Evolutionary conservation across 441 rosid genomes (phyloP), one percentile per base, ranked within the genome.

Genomic region (Arabidopsis lyrata): DNA sequence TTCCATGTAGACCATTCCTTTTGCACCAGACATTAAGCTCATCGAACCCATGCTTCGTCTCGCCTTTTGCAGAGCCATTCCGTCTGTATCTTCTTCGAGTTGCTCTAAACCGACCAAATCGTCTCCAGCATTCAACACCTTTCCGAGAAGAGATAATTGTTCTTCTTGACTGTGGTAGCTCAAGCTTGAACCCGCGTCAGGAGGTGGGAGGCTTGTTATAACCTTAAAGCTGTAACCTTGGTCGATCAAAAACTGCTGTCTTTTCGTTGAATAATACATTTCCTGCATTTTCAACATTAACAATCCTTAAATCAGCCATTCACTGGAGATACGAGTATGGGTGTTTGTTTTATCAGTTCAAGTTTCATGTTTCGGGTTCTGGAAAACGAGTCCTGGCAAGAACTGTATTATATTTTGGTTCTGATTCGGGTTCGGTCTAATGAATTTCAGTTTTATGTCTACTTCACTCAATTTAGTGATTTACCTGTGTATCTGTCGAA

Each of bases 171-270:
- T 81, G 78, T 80, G 66, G 74, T 79, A 95, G 83, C 89, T 90
- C 83, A 95, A 80, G 59, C 90, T 90, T 36, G 91, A 82, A 63
- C 97, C 97, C 5, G 93, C 27, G 75, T 91, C 98, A 35, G 87
- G 64, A 12, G 97, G 99, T 27, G 96, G 97, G 74, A 95, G 80
- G 75, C 96, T 85, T 65, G 99, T 95, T 69, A 95, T 95, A 31
- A 95, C 98, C 97, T 95, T 92, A 53, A 95, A 92, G 81, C 98
- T 95, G 67, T 91, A 95, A 80, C 97, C 98, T 85, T 95, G 99
- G 85, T 95, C 98, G 11, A 95, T 92, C 83, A 95, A 80, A 76
- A 95, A 92, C 80, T 95, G 99, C 70, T 95, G 99, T 81, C 97
- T 83, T 83, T 92, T 93, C 60, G 98, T 95, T 36, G 99, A 93